phyloP scores from a whole-genome alignment of 768 basidiomycete species.

The Tulasnella calospora region DNA sequence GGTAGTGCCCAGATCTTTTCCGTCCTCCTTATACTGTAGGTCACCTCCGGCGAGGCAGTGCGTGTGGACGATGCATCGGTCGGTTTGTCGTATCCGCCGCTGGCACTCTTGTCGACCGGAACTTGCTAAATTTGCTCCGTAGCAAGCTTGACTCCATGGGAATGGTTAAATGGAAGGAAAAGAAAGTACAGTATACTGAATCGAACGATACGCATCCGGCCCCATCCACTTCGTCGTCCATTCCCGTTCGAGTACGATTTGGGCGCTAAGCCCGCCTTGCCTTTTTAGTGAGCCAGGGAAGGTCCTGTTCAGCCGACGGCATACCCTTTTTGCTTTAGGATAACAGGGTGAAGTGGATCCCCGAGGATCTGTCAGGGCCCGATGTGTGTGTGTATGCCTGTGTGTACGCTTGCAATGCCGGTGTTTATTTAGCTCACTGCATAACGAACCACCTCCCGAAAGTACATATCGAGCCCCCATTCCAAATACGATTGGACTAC shows the following conservation, averaged over 20 bases:
- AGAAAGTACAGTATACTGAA: too few relatives aligned
- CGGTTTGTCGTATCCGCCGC: not conserved
- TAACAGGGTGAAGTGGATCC: not conserved
- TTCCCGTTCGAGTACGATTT: not conserved
- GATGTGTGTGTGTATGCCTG: too few relatives aligned
- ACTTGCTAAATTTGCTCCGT: not conserved
- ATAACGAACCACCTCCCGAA: too few relatives aligned
- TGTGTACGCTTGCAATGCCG: too few relatives aligned
- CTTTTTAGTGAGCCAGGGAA: not conserved
- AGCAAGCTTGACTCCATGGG: not conserved
- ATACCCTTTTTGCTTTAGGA: too few relatives aligned
- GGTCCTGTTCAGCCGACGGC: too few relatives aligned
- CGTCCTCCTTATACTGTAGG: not conserved
- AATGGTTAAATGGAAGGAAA: too few relatives aligned
- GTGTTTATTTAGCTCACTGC: too few relatives aligned
- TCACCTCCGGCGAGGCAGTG: not conserved
- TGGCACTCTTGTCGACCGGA: not conserved
- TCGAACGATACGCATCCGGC: too few relatives aligned
- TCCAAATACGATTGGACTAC: too few relatives aligned
- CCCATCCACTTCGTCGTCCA: not conserved
- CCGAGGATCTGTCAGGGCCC: not conserved
- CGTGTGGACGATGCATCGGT: not conserved
- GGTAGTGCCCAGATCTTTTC: not conserved
- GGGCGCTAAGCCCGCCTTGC: not conserved
- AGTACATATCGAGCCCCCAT: too few relatives aligned